Percentiles rank a stretch among this genome's conserved stretches.
phyloP scores from a whole-genome alignment of 148 eudicot species.

The Nepenthes gracilis region DNA sequence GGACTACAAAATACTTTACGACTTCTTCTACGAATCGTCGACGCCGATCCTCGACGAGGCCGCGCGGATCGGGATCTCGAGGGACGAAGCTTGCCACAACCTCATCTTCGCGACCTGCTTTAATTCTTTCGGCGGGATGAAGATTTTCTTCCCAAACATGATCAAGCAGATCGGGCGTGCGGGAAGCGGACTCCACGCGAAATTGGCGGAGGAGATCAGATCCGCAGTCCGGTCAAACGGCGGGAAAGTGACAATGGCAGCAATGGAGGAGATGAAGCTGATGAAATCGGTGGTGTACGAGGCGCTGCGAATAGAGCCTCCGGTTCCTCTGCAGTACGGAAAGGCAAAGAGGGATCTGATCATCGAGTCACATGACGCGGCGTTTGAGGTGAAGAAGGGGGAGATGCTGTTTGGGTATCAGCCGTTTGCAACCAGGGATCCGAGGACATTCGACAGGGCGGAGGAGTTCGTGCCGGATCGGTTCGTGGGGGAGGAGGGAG shows the following conservation, averaged over 20 bases:
- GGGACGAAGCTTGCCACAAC: slow-evolving; percentile 84
- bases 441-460: slow-evolving; percentile 46
- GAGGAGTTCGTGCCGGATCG: slow-evolving; percentile 79
- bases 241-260: slow-evolving; percentile 57
- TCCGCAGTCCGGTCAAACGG: slow-evolving; percentile 36
- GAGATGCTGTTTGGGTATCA: slow-evolving; percentile 81
- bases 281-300: slow-evolving; percentile 86
- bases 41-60: slow-evolving; percentile 39
- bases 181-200: slow-evolving; percentile 48
- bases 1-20: slow-evolving; percentile 50
- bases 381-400: slow-evolving; percentile 58
- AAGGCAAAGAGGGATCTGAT: slow-evolving; percentile 43
- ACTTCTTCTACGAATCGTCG: slow-evolving; percentile 47
- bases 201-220: slow-evolving; percentile 60
- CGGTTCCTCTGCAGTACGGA: slow-evolving; percentile 61
- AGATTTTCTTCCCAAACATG: slow-evolving; percentile 62
- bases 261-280: slow-evolving; percentile 63
- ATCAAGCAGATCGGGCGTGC: slow-evolving; percentile 71
- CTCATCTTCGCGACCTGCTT: slow-evolving; percentile 77
- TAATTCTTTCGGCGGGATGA: slow-evolving; percentile 89
- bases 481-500: slow-evolving; percentile 63
- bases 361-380: slow-evolving; percentile 71
- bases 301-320: slow-evolving; percentile 67
- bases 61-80: slow-evolving; percentile 37
- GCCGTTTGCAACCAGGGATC: slow-evolving; percentile 79